Evolutionary conservation across 768 basidiomycete species (phyloP), one percentile per base, ranked within the genome.

Genomic region (Cyclocybe cylindracea): DNA sequence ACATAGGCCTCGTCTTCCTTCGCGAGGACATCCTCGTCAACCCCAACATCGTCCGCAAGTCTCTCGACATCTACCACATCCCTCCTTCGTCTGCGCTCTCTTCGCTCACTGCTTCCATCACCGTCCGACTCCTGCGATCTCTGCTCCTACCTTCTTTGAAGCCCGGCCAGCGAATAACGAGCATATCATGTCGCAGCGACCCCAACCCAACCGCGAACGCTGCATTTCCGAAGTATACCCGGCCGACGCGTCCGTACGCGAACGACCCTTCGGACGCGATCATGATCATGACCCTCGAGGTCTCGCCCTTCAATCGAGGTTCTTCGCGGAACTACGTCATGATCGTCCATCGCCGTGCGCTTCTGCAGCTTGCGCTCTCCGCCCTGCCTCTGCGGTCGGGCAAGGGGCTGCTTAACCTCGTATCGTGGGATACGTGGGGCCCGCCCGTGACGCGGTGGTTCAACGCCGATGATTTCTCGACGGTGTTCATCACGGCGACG

Each of bases 1-100:
- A 60, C 29, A 19, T 35, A 9, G 59, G 59, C 5, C 43, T 57
- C 2, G 45, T 52, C 24, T 60, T 57, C 53, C 51, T 60, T 3
- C 45, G 47, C 1, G 59, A 60, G 19, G 56, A 55, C 18, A 13
- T 60, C 11, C 39, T 60, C 10, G 32, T 57, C 13, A 49, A 45
- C 11, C 59, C 59, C 3, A 33, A 46, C 35, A 44, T 38, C 14
- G 7, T 6, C 7, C 31, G 18, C 32, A 34, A 39, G 29, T 31
- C 50, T 2, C 50, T 60, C 32, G 32, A 51, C 18, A 50, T 57
- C 39, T 49, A 40, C 29, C 40, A 51, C 35, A 54, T 57, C 18
- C 24, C 16, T 16, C 45, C n/a, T 2, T 24, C 14, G 24, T 24
- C 24, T 5, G 3, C 5, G 24, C 24, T 24, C 37, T 11, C 10